Evolutionary conservation across 129 eudicot species (phyloP), one percentile per base, ranked within the genome.

Genomic region (Tagetes erecta): DNA sequence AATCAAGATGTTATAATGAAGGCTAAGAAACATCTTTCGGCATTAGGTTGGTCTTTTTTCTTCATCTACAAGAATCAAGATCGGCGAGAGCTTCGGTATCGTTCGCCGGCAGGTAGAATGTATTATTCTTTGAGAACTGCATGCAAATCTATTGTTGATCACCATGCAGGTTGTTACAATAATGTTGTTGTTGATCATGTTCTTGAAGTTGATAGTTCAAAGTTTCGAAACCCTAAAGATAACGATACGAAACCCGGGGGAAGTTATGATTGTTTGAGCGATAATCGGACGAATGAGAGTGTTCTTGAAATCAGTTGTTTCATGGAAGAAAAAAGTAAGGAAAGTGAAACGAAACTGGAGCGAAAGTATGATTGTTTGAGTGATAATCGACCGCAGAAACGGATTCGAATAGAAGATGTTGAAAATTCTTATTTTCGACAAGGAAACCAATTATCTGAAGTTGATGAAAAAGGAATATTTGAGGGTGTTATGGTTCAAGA

Each of bases 11-110:
- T 10, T 20, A 68, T 71, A 4, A 3, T 46, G 59, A 72, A 82
- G 69, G 92, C 80, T 3, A 84, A 75, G 67, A 78, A 65, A 4
- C 90, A 89, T 81, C 80, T 89, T 9, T 35, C 82, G 75, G 81
- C 89, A 20, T 45, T 84, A 13, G 88, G 96, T 4, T 89, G 96
- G 96, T 11, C 56, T 41, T 75, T 86, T 49, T 79, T 63, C 59
- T 51, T 30, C 59, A 12, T 66, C 35, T 34, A 1, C 6, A 65
- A 65, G 45, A 44, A 38, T 41, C 47, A 47, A 46, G 41, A 38
- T 10, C 64, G 67, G 5, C 33, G 68, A 57, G 78, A 79, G 65
- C 73, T 79, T 10, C 73, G 74, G 33, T 79, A 79, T 12, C 69
- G 83, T 20, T 71, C 83, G 33, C 83, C 78, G 20, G 36, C 27